A percentile compares a stretch with the other conserved stretches of the same genome.
Conservation (phyloP, 495 filamentous ascomycete genomes). For the Elaphomyces granulatus region DNA sequence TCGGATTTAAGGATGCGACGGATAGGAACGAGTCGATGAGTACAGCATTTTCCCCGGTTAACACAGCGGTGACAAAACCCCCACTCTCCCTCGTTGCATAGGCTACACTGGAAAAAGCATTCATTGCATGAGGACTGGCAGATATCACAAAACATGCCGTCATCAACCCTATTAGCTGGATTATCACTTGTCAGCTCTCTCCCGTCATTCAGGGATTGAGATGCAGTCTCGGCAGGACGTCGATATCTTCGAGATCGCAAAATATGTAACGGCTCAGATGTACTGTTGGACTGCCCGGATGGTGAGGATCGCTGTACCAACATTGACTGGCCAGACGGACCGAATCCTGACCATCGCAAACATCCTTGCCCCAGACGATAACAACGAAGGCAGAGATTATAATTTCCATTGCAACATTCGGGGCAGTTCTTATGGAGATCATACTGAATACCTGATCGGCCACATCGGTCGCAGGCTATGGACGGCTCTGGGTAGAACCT, state of each 20-base stretch:
- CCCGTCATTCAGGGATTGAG: slow-evolving; percentile 14
- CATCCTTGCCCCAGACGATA: slow-evolving; percentile 64
- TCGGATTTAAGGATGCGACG: slow-evolving; percentile 24
- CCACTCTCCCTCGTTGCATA: slow-evolving; percentile 84
- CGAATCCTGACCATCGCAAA: slow-evolving; percentile 66
- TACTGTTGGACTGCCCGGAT: slow-evolving; percentile 24
- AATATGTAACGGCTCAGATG: slow-evolving; percentile 45
- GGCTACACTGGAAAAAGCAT: slow-evolving; percentile 70
- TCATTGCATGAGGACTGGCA: slow-evolving; percentile 59
- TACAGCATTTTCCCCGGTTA: slow-evolving; percentile 60
- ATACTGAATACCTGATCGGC: slow-evolving; percentile 55
- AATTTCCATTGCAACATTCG: slow-evolving; percentile 51
- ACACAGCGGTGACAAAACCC: slow-evolving; percentile 78
- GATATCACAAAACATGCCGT: slow-evolving; percentile 67
- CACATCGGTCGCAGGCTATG: slow-evolving; percentile 56
- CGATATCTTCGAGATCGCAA: slow-evolving; percentile 52
- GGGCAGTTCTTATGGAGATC: slow-evolving; percentile 66
- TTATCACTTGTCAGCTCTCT: slow-evolving; percentile 43
- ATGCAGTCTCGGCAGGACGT: slow-evolving; percentile 29
- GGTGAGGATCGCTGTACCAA: slow-evolving; percentile 33
- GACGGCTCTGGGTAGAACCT: slow-evolving; percentile 51
- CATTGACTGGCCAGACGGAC: slow-evolving; percentile 42
- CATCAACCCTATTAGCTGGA: slow-evolving; percentile 50
- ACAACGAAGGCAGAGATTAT: slow-evolving; percentile 65
- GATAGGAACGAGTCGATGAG: slow-evolving; percentile 60